Conservation (phyloP, 2,329 filamentous ascomycete genomes). For the Xylaria sp. region DNA sequence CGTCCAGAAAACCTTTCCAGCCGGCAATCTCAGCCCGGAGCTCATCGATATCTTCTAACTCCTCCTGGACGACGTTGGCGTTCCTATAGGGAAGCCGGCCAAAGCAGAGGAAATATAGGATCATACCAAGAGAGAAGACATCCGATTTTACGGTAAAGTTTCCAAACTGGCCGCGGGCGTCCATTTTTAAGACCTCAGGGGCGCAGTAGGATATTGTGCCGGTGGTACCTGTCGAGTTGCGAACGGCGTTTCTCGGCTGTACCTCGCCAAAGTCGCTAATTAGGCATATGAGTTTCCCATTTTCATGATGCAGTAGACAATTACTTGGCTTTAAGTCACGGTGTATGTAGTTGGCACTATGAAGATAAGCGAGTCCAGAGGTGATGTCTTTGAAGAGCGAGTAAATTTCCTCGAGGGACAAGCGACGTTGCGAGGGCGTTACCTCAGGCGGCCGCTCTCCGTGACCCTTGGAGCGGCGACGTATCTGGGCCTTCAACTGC, state of each 20-base stretch:
- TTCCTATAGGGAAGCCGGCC: conserved; percentile 85
- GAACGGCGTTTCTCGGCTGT: conserved; percentile 80
- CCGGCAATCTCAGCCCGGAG: conserved; percentile 85
- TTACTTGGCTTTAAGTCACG: conserved; percentile 96
- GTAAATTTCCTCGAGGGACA: conserved; percentile 91
- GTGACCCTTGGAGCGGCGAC: conserved; percentile 83
- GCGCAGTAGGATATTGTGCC: conserved; percentile 98
- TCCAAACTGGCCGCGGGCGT: conserved; percentile 76
- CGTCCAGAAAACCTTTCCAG: conserved; percentile 89
- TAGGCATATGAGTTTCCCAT: conserved; percentile 77
- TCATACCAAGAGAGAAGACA: conserved; percentile 98
- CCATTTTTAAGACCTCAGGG: conserved; percentile 85
- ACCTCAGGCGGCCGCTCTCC: conserved; percentile 70
- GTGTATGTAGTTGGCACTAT: conserved; percentile 93
- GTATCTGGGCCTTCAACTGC: conserved; percentile 86
- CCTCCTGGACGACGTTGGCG: conserved; percentile 87
- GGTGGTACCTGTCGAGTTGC: conserved; percentile 92
- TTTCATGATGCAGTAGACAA: conserved; percentile 85
- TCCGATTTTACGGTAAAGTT: conserved; percentile 98
- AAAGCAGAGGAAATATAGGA: conserved; percentile 98
- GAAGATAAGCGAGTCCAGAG: conserved; percentile 88
- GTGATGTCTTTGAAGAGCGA: conserved; percentile 97
- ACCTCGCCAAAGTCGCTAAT: conserved; percentile 99
- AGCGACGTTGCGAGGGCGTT: conserved; percentile 54
- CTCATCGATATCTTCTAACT: conserved; percentile 88